Evolutionary conservation across 208 protist species (phyloP), one percentile per base, ranked within the genome.

Genomic region (Trypanosoma vivax): DNA sequence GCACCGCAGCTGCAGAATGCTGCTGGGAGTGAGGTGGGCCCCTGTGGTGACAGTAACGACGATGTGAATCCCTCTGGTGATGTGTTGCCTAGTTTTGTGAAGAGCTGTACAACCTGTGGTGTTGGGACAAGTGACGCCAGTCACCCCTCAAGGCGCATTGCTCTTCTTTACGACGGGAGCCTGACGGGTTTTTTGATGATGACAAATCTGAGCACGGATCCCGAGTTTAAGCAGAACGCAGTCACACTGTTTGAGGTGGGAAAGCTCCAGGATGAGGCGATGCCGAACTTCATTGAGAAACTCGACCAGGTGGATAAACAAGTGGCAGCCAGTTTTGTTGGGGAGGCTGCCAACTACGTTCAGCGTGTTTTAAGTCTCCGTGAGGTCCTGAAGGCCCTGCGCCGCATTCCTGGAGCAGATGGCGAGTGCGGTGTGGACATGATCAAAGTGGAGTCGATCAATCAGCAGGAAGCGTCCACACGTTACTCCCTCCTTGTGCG

Each of bases 111-210:
- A 27, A 43, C 24, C 27, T 25, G 16, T 23, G 19, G 27, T 21
- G 31, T 46, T 42, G 37, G 5, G 30, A 40, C 4, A 13, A 30
- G 5, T 7, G 18, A 7, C 39, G 43, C 42, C 28, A 40, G 62
- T 3, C 76, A 81, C 46, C 83, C 83, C 0, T 28, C 53, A 18
- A 92, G 93, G 61, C 83, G 96, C 38, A 80, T 98, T 24, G 96
- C 83, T 6, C 81, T 99, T 7, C 45, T 99, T 19, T 98, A 98
- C 79, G 96, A 98, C 51, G 77, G 81, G 19, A 95, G 78, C 11
- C 77, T 99, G 11, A 97, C 95, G 6, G 97, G 96, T 6, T 97
- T 97, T 60, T 76, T 99, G 14, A 99, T 99, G 97, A 98, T 98
- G 96, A 97, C 94, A 46, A 98, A 98, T 69, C 63, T 98, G 19